Percentiles rank a stretch among this genome's conserved stretches.
Evolutionary conservation across 1,139 yeast genomes (phyloP).

Genomic region (Suhomyces maxii): DNA sequence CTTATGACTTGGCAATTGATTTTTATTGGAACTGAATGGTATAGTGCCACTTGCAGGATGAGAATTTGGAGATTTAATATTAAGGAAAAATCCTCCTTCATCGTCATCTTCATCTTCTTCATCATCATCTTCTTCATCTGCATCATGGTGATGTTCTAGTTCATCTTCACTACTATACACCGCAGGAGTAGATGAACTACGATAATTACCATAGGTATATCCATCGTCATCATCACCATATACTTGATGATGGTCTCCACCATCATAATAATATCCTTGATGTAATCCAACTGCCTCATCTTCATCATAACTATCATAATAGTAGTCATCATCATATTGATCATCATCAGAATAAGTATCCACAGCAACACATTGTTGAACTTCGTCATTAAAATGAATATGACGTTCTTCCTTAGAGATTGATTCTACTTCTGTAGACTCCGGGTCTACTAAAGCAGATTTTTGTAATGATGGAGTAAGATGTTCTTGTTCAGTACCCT

Average conservation of each 20-base stretch:
- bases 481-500: neutral
- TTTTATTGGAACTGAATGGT: conserved; percentile 19
- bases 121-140: conserved; percentile 32
- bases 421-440: neutral
- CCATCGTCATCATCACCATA: conserved; percentile 4
- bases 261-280: conserved; percentile 11
- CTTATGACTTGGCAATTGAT: conserved; percentile 5
- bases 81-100: conserved; percentile 70
- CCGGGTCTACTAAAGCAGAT: neutral
- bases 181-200: neutral
- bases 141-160: conserved; percentile 33
- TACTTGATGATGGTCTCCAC: neutral
- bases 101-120: conserved; percentile 56
- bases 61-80: conserved; percentile 49
- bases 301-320: conserved; percentile 15
- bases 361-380: conserved; percentile 85
- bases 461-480: neutral
- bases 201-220: conserved; percentile 6
- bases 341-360: conserved; percentile 42
- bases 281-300: conserved; percentile 15
- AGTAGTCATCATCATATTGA: conserved; percentile 25
- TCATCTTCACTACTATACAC: conserved; percentile 14
- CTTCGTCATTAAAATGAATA: conserved; percentile 90
- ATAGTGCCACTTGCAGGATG: conserved; percentile 11
- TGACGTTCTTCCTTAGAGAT: conserved; percentile 47